phyloP scores from a whole-genome alignment of 768 basidiomycete genomes.

The Lactarius vividus region DNA sequence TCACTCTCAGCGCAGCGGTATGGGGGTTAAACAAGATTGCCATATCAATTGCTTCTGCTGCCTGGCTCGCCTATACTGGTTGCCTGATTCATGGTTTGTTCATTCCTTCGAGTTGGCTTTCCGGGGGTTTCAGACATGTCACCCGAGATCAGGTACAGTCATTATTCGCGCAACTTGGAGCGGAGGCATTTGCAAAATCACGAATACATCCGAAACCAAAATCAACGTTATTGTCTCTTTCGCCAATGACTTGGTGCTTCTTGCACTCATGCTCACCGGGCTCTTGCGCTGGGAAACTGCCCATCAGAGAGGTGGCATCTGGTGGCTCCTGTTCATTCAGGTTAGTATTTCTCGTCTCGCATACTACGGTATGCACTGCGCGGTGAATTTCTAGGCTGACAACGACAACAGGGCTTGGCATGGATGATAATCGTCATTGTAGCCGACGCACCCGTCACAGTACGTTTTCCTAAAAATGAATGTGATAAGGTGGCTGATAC shows the following conservation, averaged over 20 bases:
- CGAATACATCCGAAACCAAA: neutral
- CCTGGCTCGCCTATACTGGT: neutral
- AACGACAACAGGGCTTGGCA: neutral
- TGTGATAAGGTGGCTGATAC: neutral
- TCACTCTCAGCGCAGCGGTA: constrained; percentile 5
- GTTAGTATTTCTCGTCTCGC: neutral
- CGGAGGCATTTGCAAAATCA: neutral
- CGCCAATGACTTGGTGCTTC: neutral
- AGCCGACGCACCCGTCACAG: constrained; percentile 1
- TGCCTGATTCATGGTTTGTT: neutral
- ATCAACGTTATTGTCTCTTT: neutral
- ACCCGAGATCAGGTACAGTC: neutral
- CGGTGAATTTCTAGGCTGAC: neutral
- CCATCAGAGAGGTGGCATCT: neutral
- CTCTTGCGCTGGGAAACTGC: constrained; percentile 10
- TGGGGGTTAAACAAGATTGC: constrained; percentile 6
- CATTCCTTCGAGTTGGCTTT: neutral
- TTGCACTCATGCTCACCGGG: constrained; percentile 8
- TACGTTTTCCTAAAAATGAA: neutral
- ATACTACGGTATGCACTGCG: neutral
- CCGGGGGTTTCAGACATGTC: neutral
- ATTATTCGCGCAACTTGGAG: neutral
- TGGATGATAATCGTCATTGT: constrained; percentile 2
- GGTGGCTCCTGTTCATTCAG: constrained; percentile 10
- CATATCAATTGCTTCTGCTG: neutral